Evolutionary conservation across 208 protist species (phyloP), one percentile per base, ranked within the genome.

Genomic region (Vickermania spadyakhi): DNA sequence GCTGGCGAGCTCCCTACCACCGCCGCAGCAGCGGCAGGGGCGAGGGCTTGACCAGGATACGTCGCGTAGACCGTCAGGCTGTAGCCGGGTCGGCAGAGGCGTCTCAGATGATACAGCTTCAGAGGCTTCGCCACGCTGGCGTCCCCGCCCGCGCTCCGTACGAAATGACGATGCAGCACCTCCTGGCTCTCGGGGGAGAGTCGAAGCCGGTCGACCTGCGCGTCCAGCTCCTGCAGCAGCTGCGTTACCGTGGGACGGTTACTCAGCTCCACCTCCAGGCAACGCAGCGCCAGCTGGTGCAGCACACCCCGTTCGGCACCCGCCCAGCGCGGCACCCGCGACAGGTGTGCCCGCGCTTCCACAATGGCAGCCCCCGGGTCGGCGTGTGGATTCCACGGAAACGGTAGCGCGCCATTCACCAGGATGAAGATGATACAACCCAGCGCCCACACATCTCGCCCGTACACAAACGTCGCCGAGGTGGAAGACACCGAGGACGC

Each of bases 401-500:
- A 77, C 1, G 72, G 60, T 1, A 57, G 49, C 28, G 1, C 7
- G 23, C 64, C 64, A 4, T 64, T 73, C 29, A 77, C 53, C 23
- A 77, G 53, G 26, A 60, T 55, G 57, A 71, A 73, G n/a, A 72
- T 69, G 18, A 73, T 60, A 31, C 65, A 62, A 22, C 72, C 72
- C 29, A 77, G 72, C 26, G 60, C 63, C 72, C 72, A 77, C 30
- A 77, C 62, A 58, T 77, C 72, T 30, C 70, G 68, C 18, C 52
- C 58, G 21, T 49, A 56, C 36, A 45, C 11, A 45, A 7, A 45
- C 11, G 7, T 18, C 7, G 18, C 11, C 36, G 36, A 45, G 18
- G 36, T n/a, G 36, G 36, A 45, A n/a, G 36, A 45, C 21, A 55
- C 13, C 7, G 36, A 63, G 64, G 21, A 30, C 52, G 52, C 57